Evolutionary conservation across 2,329 filamentous ascomycete species (phyloP).

Genomic region (Exophiala sp.): DNA sequence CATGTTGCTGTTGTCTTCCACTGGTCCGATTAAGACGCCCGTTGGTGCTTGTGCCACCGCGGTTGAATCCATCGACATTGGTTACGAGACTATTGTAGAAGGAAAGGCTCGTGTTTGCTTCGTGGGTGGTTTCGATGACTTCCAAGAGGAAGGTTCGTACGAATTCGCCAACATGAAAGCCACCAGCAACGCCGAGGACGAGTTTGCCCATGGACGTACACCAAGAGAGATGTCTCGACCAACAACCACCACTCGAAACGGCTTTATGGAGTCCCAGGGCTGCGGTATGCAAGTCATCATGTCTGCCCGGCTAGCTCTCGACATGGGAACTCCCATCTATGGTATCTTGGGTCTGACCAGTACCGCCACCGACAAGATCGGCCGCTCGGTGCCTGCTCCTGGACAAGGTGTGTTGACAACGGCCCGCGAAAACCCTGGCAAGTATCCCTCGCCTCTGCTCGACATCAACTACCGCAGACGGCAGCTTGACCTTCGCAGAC

Average conservation of each 20-base stretch:
- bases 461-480: conserved; percentile 97
- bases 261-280: conserved; percentile 99
- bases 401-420: conserved; percentile 95
- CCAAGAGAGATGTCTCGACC: conserved; percentile 97
- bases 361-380: conserved; percentile 98
- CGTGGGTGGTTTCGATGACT: conserved; percentile 98
- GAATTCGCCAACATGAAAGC: conserved; percentile 99
- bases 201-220: conserved; percentile 90
- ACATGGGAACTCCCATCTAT: conserved; percentile 98
- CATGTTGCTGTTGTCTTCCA: conserved; percentile 95
- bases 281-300: conserved; percentile 98
- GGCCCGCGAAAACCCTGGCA: conserved; percentile 81
- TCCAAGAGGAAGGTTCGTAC: conserved; percentile 97
- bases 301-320: conserved; percentile 89
- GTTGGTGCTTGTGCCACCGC: conserved; percentile 96
- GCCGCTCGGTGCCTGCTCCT: conserved; percentile 90
- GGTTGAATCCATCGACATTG: conserved; percentile 94
- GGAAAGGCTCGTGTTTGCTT: conserved; percentile 97
- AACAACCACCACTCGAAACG: conserved; percentile 90
- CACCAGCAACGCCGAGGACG: conserved; percentile 94
- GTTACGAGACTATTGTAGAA: conserved; percentile 96
- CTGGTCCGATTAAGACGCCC: conserved; percentile 95
- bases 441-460: conserved; percentile 89
- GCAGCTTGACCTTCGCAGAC: conserved; percentile 88
- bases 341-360: conserved; percentile 89